Evolutionary conservation across 148 eudicot species (phyloP).

Genomic region (Polygonum aviculare): DNA sequence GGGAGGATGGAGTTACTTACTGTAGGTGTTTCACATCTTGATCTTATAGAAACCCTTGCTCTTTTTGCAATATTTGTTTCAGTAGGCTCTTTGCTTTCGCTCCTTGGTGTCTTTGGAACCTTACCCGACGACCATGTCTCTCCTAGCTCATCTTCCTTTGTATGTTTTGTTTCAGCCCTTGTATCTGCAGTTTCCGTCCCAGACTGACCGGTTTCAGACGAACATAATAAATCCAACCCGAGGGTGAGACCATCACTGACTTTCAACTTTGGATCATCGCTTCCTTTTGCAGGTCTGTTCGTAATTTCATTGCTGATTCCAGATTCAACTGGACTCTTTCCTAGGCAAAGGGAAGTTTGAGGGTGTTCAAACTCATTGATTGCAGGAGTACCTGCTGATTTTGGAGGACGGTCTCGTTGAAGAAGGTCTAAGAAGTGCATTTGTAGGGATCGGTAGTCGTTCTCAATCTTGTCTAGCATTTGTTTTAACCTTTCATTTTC

Average conservation of each 20-base stretch:
- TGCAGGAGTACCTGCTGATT: background rate
- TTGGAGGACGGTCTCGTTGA: slow-evolving; percentile 21
- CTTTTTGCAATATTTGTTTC: slow-evolving; percentile 37
- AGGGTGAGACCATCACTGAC: background rate
- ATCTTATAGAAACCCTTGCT: slow-evolving; percentile 76
- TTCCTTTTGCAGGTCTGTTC: background rate
- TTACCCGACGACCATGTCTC: slow-evolving; percentile 42
- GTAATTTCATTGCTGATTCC: background rate
- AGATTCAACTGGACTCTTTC: slow-evolving; percentile 1
- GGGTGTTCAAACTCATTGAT: slow-evolving; percentile 10
- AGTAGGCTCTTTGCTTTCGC: slow-evolving; percentile 3
- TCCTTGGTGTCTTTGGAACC: slow-evolving; percentile 22
- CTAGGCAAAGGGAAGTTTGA: background rate
- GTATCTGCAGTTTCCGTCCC: background rate
- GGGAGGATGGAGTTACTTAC: slow-evolving; percentile 26
- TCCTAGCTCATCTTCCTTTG: slow-evolving; percentile 14
- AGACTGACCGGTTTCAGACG: slow-evolving; percentile 1
- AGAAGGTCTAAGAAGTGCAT: slow-evolving; percentile 36
- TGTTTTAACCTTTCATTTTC: slow-evolving; percentile 65
- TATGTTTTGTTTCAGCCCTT: background rate
- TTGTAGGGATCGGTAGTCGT: slow-evolving; percentile 58
- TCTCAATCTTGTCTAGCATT: slow-evolving; percentile 39
- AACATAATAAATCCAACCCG: background rate
- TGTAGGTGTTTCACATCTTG: slow-evolving; percentile 66
- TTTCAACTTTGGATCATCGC: background rate